These are phyloP conservation scores for Colletotrichum scovillei DNA, from an alignment of 2,329 filamentous ascomycete genomes.

Conservation along the genomic window DNA sequence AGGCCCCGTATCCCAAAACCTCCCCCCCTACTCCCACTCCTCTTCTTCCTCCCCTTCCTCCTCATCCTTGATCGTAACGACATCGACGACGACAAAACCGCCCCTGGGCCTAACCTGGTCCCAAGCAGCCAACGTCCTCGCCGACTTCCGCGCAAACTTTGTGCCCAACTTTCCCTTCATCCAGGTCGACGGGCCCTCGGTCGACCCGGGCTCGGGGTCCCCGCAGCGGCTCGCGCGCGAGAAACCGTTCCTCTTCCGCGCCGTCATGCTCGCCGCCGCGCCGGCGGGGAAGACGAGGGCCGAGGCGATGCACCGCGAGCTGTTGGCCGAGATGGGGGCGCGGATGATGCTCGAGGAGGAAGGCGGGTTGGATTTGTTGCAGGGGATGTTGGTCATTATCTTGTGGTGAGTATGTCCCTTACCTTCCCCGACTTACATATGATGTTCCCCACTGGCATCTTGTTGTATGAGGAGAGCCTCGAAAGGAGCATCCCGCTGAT, in stretches of 20 bases:
- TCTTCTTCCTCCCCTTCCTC: not conserved
- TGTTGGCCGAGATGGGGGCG: slow-evolving; percentile 54
- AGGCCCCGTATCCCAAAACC: not conserved
- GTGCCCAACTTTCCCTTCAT: slow-evolving; percentile 53
- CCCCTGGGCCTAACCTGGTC: slow-evolving; percentile 53
- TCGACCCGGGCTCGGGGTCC: slow-evolving; percentile 39
- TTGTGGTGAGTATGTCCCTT: slow-evolving; percentile 50
- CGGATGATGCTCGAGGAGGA: slow-evolving; percentile 55
- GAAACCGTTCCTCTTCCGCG: slow-evolving; percentile 53
- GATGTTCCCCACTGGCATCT: no score
- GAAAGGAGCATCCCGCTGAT: not conserved
- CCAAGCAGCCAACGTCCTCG: slow-evolving; percentile 49
- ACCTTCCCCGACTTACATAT: no score
- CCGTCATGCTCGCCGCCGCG: slow-evolving; percentile 51
- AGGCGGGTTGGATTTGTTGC: slow-evolving; percentile 55
- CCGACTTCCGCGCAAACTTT: slow-evolving; percentile 46
- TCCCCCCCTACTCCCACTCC: no score
- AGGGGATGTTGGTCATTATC: slow-evolving; percentile 57
- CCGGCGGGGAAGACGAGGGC: slow-evolving; percentile 42
- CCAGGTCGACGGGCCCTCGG: slow-evolving; percentile 40
- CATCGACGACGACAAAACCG: slow-evolving; percentile 14
- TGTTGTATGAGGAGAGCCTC: no score
- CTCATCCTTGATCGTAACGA: not conserved
- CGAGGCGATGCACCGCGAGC: slow-evolving; percentile 54
- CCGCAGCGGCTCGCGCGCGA: slow-evolving; percentile 42